These are phyloP conservation scores for Cladosporium velox DNA, from an alignment of 2,329 filamentous ascomycete species.

Conservation along the genomic window DNA sequence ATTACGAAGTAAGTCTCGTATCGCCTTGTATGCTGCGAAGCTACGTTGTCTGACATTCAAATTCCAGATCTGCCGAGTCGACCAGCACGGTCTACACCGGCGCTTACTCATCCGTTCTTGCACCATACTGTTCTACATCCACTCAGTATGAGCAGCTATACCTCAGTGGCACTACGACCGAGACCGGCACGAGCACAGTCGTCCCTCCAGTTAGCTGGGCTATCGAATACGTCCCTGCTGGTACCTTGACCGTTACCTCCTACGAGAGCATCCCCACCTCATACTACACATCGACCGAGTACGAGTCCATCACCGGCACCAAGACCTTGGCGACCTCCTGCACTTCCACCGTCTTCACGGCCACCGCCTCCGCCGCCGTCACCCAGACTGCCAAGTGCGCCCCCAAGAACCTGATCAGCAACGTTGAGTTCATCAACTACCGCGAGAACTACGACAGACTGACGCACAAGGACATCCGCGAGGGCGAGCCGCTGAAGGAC, in stretches of 20 bases:
- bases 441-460: background rate
- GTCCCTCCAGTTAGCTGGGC: background rate
- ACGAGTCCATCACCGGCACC: constrained; percentile 1
- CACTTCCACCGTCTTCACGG: constrained; percentile 9
- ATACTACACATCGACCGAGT: background rate
- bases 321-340: background rate
- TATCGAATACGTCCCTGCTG: background rate
- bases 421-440: constrained; percentile 8
- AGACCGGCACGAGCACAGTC: background rate
- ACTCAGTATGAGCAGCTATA: background rate
- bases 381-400: constrained; percentile 9
- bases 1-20: constrained; percentile 2
- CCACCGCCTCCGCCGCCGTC: constrained; percentile 4
- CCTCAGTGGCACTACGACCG: background rate
- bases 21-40: background rate
- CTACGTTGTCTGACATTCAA: background rate
- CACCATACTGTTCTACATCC: background rate
- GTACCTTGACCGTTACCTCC: background rate
- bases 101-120: constrained; percentile 4
- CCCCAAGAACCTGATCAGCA: constrained; percentile 1
- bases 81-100: constrained; percentile 10
- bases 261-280: constrained; percentile 1
- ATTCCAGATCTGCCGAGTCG: background rate
- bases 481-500: constrained; percentile 1
- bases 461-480: background rate